These are phyloP conservation scores for Schizonepeta tenuifolia DNA, from an alignment of 257 asterid genomes.

Conservation along the genomic window DNA sequence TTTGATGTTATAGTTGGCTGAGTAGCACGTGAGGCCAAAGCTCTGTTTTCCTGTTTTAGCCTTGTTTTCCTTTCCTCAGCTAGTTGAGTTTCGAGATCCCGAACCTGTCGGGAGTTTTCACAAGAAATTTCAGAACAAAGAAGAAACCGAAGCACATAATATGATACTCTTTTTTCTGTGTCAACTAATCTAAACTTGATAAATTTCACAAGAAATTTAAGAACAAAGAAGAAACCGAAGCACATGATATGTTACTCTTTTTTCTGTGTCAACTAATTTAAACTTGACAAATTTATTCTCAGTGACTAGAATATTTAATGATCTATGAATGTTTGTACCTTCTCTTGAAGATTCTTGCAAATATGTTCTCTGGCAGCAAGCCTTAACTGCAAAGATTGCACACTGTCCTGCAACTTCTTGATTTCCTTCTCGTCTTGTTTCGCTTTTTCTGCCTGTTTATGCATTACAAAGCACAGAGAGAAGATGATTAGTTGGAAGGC, in stretches of 20 bases:
- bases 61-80: conserved; percentile 86
- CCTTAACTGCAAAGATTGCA: conserved; percentile 77
- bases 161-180: not conserved
- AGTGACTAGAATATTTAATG: not conserved
- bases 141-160: not conserved
- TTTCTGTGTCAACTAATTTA: no score
- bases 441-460: conserved; percentile 79
- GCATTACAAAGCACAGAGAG: conserved; percentile 16
- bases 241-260: not conserved
- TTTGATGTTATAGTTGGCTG: conserved; percentile 46
- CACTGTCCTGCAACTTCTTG: conserved; percentile 78
- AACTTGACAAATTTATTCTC: not conserved
- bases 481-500: conserved; percentile 32
- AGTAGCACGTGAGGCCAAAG: conserved; percentile 62
- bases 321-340: conserved; percentile 48
- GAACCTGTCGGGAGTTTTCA: conserved; percentile 51
- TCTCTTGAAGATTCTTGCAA: conserved; percentile 83
- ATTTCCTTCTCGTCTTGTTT: conserved; percentile 92
- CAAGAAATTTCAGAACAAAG: not conserved
- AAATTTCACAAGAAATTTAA: not conserved
- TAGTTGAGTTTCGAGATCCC: conserved; percentile 86
- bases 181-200: no score
- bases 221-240: not conserved
- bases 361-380: conserved; percentile 79
- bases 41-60: conserved; percentile 76